Evolutionary conservation across 1,284 basidiomycete species (phyloP), one percentile per base, ranked within the genome.

Genomic region (Rhodotorula sp.): DNA sequence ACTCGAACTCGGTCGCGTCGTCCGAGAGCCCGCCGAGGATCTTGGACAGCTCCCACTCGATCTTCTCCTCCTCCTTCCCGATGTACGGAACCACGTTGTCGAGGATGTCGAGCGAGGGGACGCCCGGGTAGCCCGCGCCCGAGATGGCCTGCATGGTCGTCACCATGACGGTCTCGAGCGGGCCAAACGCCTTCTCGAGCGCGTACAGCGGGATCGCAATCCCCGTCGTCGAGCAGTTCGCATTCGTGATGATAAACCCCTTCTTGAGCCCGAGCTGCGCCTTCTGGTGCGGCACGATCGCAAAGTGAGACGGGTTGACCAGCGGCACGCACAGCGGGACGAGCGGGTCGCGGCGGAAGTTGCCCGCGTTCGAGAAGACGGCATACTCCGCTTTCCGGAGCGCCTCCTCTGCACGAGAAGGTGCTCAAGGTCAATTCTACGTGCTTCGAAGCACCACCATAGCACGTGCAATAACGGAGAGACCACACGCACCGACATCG

Each of bases 301-400:
- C 84, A 64, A 98, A 85, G 82, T 99, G 97, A 13, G 85, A 85
- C 0, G 93, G 86, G 84, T 99, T 99, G 78, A 97, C 95, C 79
- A 98, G 89, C 25, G 97, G 97, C 15, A 99, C 97, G 82, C 98
- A 88, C 80, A 99, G 90, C 0, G 97, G 97, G n/a, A 97, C 94
- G 72, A 90, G 85, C 7, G 94, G 94, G 83, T 98, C 96, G 51
- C 94, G 86, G 66, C 97, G 88, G 83, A 91, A 95, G 83, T 95
- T 98, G 83, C 97, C 97, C n/a, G 97, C 90, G 79, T 99, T 99
- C 39, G 94, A 97, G 83, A 98, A 99, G 37, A 99, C 91, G 67
- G 91, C 88, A 61, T 97, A 86, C 79, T 99, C 91, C 46, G 95
- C 92, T 29, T 86, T 83, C 77, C 96, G 86, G 84, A 99, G 97